A percentile compares a stretch with the other conserved stretches of the same genome.
Evolutionary conservation across 1,139 yeast genomes (phyloP).

Genomic region (Blastobotrys arbuscula): DNA sequence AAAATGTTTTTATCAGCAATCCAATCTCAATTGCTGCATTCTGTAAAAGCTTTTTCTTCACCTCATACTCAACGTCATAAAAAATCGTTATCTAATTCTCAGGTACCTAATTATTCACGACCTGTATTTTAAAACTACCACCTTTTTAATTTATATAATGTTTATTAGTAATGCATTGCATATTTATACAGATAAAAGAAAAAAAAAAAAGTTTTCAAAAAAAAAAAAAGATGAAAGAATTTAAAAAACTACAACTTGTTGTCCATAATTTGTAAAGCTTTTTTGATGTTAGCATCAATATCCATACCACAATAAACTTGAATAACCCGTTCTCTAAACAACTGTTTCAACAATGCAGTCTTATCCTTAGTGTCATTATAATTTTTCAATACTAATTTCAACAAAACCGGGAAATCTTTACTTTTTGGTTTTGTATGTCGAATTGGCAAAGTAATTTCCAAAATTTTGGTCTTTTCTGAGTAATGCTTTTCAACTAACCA

Average conservation of each 20-base stretch:
- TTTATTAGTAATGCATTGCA: background rate
- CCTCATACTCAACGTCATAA: background rate
- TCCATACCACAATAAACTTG: slow-evolving; percentile 21
- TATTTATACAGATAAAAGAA: background rate
- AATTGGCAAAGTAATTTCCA: slow-evolving; percentile 64
- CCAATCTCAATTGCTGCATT: slow-evolving; percentile 4
- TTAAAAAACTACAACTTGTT: slow-evolving; percentile 1
- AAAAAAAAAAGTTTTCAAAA: background rate
- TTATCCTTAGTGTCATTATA: slow-evolving; percentile 43
- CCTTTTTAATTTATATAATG: background rate
- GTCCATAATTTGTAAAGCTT: slow-evolving; percentile 16
- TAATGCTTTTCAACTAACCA: slow-evolving; percentile 37
- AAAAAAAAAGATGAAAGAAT: too few species aligned
- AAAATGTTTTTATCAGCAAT: slow-evolving; percentile 1
- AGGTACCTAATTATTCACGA: slow-evolving; percentile 6
- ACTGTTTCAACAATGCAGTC: slow-evolving; percentile 42
- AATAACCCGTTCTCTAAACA: slow-evolving; percentile 39
- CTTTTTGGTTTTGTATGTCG: slow-evolving; percentile 44
- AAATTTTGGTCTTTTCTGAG: slow-evolving; percentile 28
- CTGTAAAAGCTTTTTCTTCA: too few species aligned
- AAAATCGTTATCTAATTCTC: background rate
- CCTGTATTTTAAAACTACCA: background rate
- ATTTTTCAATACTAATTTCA: slow-evolving; percentile 68
- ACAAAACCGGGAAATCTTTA: slow-evolving; percentile 47
- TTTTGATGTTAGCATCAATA: slow-evolving; percentile 26